Evolutionary conservation across 2,329 filamentous ascomycete species (phyloP).

Genomic region (Scortechinia acanthostroma): DNA sequence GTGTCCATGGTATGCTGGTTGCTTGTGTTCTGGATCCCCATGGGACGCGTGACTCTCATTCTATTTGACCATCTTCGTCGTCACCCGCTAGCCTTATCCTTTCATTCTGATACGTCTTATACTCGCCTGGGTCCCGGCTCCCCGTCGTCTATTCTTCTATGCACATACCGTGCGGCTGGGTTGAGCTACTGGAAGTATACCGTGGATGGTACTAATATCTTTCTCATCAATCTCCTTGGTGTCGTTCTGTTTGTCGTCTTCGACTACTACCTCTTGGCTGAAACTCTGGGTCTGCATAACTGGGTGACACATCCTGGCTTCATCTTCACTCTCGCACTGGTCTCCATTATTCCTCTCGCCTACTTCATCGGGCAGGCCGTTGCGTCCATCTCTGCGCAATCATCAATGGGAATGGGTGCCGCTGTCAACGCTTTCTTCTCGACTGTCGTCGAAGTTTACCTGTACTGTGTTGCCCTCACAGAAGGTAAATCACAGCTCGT

Average conservation of each 20-base stretch:
- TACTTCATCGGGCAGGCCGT: slow-evolving; percentile 99
- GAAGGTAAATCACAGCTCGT: slow-evolving; percentile 90
- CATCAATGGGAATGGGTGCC: slow-evolving; percentile 93
- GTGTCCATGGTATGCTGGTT: slow-evolving; percentile 91
- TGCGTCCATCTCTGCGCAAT: slow-evolving; percentile 95
- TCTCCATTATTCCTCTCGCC: slow-evolving; percentile 91
- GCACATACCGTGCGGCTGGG: slow-evolving; percentile 92
- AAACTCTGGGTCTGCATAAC: slow-evolving; percentile 60
- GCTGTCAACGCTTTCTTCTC: slow-evolving; percentile 98
- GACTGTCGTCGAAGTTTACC: slow-evolving; percentile 91
- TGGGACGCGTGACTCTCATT: slow-evolving; percentile 89
- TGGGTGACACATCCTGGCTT: slow-evolving; percentile 77
- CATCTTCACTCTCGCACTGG: slow-evolving; percentile 73
- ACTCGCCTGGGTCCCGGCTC: slow-evolving; percentile 53
- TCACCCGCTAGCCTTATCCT: slow-evolving; percentile 85
- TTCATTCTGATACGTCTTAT: slow-evolving; percentile 77
- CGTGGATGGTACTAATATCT: slow-evolving; percentile 95
- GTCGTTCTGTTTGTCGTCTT: slow-evolving; percentile 92
- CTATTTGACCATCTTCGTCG: slow-evolving; percentile 85
- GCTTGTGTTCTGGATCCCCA: slow-evolving; percentile 93
- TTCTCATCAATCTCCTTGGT: slow-evolving; percentile 91
- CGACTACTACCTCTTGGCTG: slow-evolving; percentile 76
- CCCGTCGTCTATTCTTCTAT: slow-evolving; percentile 78
- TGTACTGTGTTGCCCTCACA: slow-evolving; percentile 88
- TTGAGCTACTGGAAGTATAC: slow-evolving; percentile 99